Base-by-base conservation (phyloP, 768 basidiomycete species). In the Russula brevipes region DNA sequence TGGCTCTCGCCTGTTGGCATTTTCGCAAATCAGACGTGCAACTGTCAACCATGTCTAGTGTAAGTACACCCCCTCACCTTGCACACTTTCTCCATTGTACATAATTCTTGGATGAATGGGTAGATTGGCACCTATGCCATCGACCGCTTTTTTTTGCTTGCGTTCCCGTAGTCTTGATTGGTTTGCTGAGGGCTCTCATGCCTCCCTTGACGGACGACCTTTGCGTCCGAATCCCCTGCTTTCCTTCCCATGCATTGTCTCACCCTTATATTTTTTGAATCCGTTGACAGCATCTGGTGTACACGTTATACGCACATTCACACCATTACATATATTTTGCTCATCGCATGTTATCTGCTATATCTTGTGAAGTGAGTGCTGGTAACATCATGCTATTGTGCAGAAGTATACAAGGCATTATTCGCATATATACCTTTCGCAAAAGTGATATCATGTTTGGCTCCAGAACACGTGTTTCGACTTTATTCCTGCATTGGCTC, bases 291-390 rank as follows among this genome's bases (percentile, higher is more conserved):
- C 59, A 67, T 60, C 59, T 52, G 47, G 65, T 85, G 85, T 86
- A 87, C 86, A 81, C 82, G 85, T 81, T 86, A 87, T 84, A 87
- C 80, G 86, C 84, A 81, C 82, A 74, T 74, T 16, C 53, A 59
- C 73, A 75, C 71, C 70, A 61, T 39, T 11, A 31, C 73, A 68
- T 72, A 63, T 61, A 55, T 64, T 59, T 65, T 66, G 60, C 30
- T 60, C 68, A 70, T 73, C 75, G 72, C 73, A 70, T 68, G 73
- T 72, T 64, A 19, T 46, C 66, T 42, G 57, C 47, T 51, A 36
- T 67, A 33, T 63, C 45, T 54, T 60, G 53, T 59, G 62, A 59
- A 39, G 57, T 44, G 46, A 47, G 36, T 50, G 46, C 31, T 63
- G 50, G 46, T 56, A 51, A 49, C 24, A 54, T 55, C 41, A 45